Base-by-base conservation (phyloP, 2,329 filamentous ascomycete species). In the Dactylellina haptotyla region DNA sequence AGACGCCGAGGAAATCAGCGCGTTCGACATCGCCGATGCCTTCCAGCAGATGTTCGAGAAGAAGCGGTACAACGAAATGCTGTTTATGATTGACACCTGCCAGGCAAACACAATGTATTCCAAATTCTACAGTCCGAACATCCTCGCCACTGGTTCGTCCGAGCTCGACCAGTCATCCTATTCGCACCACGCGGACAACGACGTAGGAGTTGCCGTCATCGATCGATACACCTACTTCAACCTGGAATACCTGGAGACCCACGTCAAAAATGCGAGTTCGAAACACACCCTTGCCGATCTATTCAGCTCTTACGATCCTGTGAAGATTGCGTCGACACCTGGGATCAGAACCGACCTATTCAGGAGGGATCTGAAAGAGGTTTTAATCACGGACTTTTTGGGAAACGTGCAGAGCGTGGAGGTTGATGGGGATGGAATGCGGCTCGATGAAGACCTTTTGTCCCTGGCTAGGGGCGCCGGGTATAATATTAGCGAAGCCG, bases 21-120 rank as follows among this genome's bases (percentile, higher is more conserved):
- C 93, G 0, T 97, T 96, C 80, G 95, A 99, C 82, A 84, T 99
- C 66, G 95, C 96, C 3, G 92, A 99, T 81, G 95, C 95, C 0
- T 98, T 99, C 80, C 93, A 96, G 82, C 94, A 99, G 84, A 99
- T 99, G 95, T 97, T 93, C 91, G 95, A 99, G 85, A 99, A 99
- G 88, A 96, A 96, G 84, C 89, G 95, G 84, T 99, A 98, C 82
- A 92, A 98, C 81, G 95, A 99, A 82, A 89, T 99, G 77, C 87
- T 99, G 67, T 99, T 99, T 84, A 99, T 99, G 95, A 99, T 99
- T 82, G 95, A 99, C 81, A 99, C 95, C 0, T 99, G 95, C 83
- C 95, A 99, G 83, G 95, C 95, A 63, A 99, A 99, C 81, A 99
- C 95, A 30, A 97, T 99, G 93, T 99, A 97, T 83, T 94, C 89